Conservation (phyloP, 2,329 filamentous ascomycete species). For the Fusarium pseudocircinatum region DNA sequence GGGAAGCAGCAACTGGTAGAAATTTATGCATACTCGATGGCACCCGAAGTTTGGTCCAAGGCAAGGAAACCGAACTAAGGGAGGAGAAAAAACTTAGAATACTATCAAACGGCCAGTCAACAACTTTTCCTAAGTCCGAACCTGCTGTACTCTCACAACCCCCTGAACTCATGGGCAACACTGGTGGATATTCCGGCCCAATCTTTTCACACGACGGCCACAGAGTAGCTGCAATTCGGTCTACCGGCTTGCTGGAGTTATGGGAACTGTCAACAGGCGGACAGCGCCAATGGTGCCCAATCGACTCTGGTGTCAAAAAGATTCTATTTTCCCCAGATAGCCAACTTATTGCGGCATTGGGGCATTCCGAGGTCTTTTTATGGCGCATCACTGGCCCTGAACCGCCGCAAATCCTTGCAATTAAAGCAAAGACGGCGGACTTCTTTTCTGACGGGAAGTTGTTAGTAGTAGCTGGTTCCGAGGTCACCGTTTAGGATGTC, state of each 20-base stretch:
- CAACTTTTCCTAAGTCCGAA: accelerated
- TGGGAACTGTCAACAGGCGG: neutral
- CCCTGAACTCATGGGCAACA: neutral
- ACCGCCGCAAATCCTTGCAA: accelerated
- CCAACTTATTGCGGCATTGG: neutral
- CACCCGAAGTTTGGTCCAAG: too few relatives aligned
- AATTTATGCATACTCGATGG: accelerated
- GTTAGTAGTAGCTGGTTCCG: neutral
- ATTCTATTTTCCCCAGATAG: neutral
- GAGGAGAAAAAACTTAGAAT: too few relatives aligned
- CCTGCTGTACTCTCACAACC: too few relatives aligned
- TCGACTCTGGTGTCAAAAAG: accelerated
- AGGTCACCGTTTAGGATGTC: neutral
- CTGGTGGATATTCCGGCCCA: accelerated
- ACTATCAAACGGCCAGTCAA: neutral
- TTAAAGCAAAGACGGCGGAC: neutral
- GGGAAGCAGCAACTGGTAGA: neutral
- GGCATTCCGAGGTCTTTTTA: accelerated
- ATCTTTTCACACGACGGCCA: neutral
- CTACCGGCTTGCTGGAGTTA: accelerated
- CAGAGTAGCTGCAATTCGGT: neutral
- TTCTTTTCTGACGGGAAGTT: neutral
- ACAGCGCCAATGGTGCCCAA: neutral
- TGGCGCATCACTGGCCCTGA: accelerated
- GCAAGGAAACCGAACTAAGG: too few relatives aligned